Conservation (phyloP, 2,329 filamentous ascomycete species). For the Penicillium sp. region DNA sequence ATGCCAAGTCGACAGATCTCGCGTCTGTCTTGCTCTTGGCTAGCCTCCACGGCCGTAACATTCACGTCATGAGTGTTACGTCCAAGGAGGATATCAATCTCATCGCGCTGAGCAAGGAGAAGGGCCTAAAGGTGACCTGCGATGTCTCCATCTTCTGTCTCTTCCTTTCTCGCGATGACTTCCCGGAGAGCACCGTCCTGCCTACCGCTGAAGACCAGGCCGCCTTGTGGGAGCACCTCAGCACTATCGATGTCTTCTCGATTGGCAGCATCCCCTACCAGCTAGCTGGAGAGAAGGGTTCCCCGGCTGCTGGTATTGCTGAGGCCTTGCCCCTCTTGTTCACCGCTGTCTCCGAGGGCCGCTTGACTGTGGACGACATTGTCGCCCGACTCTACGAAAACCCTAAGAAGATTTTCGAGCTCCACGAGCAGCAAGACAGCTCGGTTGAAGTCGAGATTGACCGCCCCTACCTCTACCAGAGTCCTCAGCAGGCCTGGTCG, state of each 20-base stretch:
- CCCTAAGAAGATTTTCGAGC: constrained; percentile 79
- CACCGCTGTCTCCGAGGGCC: constrained; percentile 75
- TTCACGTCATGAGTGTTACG: constrained; percentile 81
- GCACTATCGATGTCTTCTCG: constrained; percentile 77
- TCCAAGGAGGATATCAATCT: constrained; percentile 79
- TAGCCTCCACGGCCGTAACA: constrained; percentile 76
- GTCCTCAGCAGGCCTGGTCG: constrained; percentile 63
- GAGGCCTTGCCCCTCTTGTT: constrained; percentile 76
- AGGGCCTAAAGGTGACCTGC: constrained; percentile 81
- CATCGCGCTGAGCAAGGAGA: constrained; percentile 77
- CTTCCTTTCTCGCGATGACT: constrained; percentile 74
- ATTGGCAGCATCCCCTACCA: constrained; percentile 80
- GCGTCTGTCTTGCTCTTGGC: constrained; percentile 80
- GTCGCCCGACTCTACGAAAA: constrained; percentile 74
- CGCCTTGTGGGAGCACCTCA: constrained; percentile 74
- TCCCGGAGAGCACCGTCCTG: constrained; percentile 68
- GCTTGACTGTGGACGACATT: constrained; percentile 74
- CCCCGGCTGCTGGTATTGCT: constrained; percentile 69
- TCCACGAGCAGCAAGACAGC: constrained; percentile 77
- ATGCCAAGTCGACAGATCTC: constrained; percentile 79
- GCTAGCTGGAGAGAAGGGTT: constrained; percentile 64
- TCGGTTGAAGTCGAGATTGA: constrained; percentile 78
- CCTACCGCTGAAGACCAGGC: constrained; percentile 71
- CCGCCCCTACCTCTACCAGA: constrained; percentile 66
- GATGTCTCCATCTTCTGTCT: constrained; percentile 81